Base-by-base conservation (phyloP, 139 green algal genomes). In the Chlamydomonas sp. region DNA sequence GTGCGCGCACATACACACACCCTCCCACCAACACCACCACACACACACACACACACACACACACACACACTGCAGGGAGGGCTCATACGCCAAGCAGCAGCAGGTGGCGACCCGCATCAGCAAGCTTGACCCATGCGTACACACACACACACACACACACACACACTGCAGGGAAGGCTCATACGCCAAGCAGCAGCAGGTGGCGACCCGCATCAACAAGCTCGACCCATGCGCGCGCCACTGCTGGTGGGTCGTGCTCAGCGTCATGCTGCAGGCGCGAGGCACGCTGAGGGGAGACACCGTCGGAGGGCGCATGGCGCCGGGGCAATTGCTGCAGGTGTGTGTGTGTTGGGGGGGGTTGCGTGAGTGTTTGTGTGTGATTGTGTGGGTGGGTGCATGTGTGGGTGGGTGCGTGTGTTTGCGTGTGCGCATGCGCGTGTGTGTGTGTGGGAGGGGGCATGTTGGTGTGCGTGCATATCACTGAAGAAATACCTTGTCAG, bases 121-220 rank as follows among this genome's bases (percentile, higher is more conserved):
- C n/a, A n/a, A n/a, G n/a, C n/a, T n/a, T n/a, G n/a, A n/a, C n/a
- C n/a, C n/a, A n/a, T n/a, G n/a, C n/a, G n/a, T n/a, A 54, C 16
- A 54, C 13, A 20, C 16, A 54, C 13, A 54, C n/a, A n/a, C n/a
- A n/a, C n/a, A n/a, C n/a, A n/a, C n/a, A n/a, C n/a, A n/a, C n/a
- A n/a, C n/a, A n/a, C n/a, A n/a, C n/a, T 54, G n/a, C 26, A 54
- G 36, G 34, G 36, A 54, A 6, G 36, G 37, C n/a, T 29, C 6
- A 24, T 57, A 30, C 57, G 37, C 35, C 6, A 57, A 54, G 62
- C 62, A 69, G 36, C 62, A 69, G 26, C 62, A 69, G 62, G 26
- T 69, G 24, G 62, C 37, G 20, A 57, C 35, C 10, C 5, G 35
- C 20, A 5, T 54, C 8, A 54, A 69, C 88, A 58, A 58, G 62